Conservation (phyloP, 371 early-diverging fungal species). For the Chytridiales sp. region DNA sequence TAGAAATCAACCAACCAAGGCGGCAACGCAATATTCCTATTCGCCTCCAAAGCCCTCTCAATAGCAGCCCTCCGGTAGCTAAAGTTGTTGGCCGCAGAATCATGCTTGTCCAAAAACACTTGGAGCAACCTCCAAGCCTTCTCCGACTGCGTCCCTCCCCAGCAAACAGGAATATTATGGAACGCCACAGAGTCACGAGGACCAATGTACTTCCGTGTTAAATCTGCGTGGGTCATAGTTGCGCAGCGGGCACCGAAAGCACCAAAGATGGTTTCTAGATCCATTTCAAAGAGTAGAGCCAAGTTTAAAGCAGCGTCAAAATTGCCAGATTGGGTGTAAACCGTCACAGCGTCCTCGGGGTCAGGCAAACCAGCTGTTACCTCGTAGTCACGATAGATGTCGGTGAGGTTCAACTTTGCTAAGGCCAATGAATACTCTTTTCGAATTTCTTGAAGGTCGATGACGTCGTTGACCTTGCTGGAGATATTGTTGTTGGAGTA, state of each 20-base stretch:
- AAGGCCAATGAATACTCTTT: slow-evolving; percentile 48
- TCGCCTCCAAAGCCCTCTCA: slow-evolving; percentile 32
- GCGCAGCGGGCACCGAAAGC: slow-evolving; percentile 38
- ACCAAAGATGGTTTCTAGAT: slow-evolving; percentile 35
- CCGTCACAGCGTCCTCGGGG: slow-evolving; percentile 41
- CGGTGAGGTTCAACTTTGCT: slow-evolving; percentile 45
- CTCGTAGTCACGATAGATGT: slow-evolving; percentile 31
- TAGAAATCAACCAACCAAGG: slow-evolving; percentile 40
- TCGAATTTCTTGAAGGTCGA: slow-evolving; percentile 44
- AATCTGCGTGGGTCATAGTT: slow-evolving; percentile 7
- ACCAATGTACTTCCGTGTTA: background rate
- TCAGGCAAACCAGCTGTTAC: slow-evolving; percentile 34
- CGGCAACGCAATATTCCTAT: slow-evolving; percentile 34
- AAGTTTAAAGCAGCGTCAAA: slow-evolving; percentile 50
- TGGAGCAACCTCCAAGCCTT: slow-evolving; percentile 49
- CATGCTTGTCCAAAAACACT: slow-evolving; percentile 39
- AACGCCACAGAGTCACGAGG: slow-evolving; percentile 12
- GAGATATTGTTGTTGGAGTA: slow-evolving; percentile 22
- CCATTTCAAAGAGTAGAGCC: slow-evolving; percentile 35
- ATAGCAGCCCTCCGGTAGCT: slow-evolving; percentile 39
- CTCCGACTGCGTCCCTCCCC: slow-evolving; percentile 32
- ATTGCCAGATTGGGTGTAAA: slow-evolving; percentile 40
- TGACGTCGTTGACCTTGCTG: slow-evolving; percentile 34
- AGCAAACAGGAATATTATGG: slow-evolving; percentile 25
- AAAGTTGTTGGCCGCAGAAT: slow-evolving; percentile 16